These are phyloP conservation scores for Friedmanniomyces endolithicus DNA, from an alignment of 495 filamentous ascomycete species.

Conservation along the genomic window DNA sequence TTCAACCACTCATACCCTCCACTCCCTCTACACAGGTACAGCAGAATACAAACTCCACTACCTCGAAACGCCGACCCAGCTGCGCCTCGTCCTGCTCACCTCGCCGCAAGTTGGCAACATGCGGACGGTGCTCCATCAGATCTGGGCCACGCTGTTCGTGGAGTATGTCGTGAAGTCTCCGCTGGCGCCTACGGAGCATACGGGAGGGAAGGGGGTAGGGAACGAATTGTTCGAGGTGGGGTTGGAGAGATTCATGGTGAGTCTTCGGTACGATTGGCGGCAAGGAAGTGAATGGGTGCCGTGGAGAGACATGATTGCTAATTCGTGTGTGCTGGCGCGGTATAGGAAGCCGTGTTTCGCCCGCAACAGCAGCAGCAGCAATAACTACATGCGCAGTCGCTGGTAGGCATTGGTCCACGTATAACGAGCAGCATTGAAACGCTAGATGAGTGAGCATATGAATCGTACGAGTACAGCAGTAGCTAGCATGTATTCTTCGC, in stretches of 20 bases:
- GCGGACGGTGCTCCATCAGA: constrained; percentile 88
- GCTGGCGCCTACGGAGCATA: constrained; percentile 78
- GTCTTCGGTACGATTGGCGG: not conserved
- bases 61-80: constrained; percentile 90
- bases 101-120: constrained; percentile 81
- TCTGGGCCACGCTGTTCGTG: constrained; percentile 94
- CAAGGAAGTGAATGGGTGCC: no score
- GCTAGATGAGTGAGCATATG: no score
- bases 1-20: no score
- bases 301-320: not conserved
- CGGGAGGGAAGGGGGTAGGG: constrained; percentile 62
- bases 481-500: no score
- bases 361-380: no score
- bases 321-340: no score
- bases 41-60: constrained; percentile 96
- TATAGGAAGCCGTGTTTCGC: no score
- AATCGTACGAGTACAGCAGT: no score
- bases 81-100: constrained; percentile 94
- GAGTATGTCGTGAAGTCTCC: constrained; percentile 97
- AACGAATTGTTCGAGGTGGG: constrained; percentile 92
- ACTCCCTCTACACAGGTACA: constrained; percentile 49
- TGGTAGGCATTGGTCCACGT: no score
- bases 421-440: no score
- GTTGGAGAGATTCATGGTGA: constrained; percentile 42
- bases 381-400: no score